These are phyloP conservation scores for Peltaster fructicola DNA, from an alignment of 2,329 filamentous ascomycete genomes.

Conservation along the genomic window DNA sequence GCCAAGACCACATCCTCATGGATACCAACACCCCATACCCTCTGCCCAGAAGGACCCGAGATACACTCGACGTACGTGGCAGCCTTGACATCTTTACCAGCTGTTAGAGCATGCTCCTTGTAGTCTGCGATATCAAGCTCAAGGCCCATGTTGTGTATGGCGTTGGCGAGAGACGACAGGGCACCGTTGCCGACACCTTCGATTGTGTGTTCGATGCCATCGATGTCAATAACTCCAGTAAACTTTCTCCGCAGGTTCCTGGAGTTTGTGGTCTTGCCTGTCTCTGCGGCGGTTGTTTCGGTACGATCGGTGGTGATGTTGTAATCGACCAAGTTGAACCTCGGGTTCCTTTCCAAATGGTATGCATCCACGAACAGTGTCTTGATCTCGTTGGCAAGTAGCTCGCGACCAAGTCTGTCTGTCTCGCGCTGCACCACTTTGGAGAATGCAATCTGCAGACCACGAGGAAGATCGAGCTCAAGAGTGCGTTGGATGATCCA, in stretches of 20 bases:
- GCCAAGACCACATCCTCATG: slow-evolving; percentile 87
- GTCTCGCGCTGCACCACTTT: slow-evolving; percentile 69
- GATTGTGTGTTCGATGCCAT: slow-evolving; percentile 62
- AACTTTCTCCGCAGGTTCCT: slow-evolving; percentile 68
- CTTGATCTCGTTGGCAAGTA: slow-evolving; percentile 68
- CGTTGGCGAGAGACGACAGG: slow-evolving; percentile 73
- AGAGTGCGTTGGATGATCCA: slow-evolving; percentile 86
- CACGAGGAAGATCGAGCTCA: slow-evolving; percentile 79
- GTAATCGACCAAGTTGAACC: slow-evolving; percentile 81
- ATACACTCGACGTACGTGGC: slow-evolving; percentile 89
- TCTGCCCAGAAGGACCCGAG: slow-evolving; percentile 45
- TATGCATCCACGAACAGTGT: slow-evolving; percentile 79
- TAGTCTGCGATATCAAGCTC: slow-evolving; percentile 86
- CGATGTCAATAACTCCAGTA: slow-evolving; percentile 66
- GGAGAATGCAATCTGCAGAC: slow-evolving; percentile 80
- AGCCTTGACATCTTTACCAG: slow-evolving; percentile 68
- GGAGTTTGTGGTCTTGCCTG: slow-evolving; percentile 53
- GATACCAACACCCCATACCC: slow-evolving; percentile 80
- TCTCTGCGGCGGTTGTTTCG: slow-evolving; percentile 48
- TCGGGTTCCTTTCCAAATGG: slow-evolving; percentile 64
- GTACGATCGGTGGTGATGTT: slow-evolving; percentile 74
- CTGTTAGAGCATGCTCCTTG: slow-evolving; percentile 73
- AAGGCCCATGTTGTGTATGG: slow-evolving; percentile 60
- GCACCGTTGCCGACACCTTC: slow-evolving; percentile 75
- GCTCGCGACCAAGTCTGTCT: slow-evolving; percentile 66